Evolutionary conservation across 371 early-diverging fungal genomes (phyloP).

Genomic region (Mucor irregularis): DNA sequence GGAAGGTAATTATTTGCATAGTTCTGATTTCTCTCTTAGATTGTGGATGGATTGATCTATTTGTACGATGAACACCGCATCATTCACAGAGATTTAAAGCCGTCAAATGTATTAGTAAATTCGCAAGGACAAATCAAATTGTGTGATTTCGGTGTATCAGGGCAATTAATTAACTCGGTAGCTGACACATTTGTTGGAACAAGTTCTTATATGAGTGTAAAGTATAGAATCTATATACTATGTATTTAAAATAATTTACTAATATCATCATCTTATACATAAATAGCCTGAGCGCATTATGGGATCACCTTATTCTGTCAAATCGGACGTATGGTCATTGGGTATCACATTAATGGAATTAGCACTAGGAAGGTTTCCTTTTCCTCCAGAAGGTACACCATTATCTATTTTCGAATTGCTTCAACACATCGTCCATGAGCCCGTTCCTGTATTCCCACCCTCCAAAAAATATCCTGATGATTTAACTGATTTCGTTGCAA

Average conservation of each 20-base stretch:
- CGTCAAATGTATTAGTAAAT: slow-evolving; percentile 80
- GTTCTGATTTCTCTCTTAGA: slow-evolving; percentile 29
- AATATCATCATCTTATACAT: background rate
- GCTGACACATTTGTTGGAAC: slow-evolving; percentile 93
- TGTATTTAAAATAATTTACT: background rate
- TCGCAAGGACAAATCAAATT: slow-evolving; percentile 84
- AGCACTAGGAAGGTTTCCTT: slow-evolving; percentile 90
- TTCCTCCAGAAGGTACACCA: slow-evolving; percentile 73
- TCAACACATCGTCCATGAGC: slow-evolving; percentile 91
- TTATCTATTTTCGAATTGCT: slow-evolving; percentile 89
- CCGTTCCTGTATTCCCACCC: slow-evolving; percentile 80
- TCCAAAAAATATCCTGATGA: slow-evolving; percentile 64
- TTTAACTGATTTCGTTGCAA: slow-evolving; percentile 76
- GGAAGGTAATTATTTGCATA: background rate
- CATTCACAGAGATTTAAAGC: slow-evolving; percentile 87
- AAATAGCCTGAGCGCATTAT: slow-evolving; percentile 93
- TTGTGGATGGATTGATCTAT: slow-evolving; percentile 79
- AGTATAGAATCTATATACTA: background rate
- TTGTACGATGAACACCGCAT: slow-evolving; percentile 83
- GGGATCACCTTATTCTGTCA: slow-evolving; percentile 87
- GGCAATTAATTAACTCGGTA: slow-evolving; percentile 78
- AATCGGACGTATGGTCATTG: slow-evolving; percentile 95
- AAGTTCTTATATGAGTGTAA: slow-evolving; percentile 89
- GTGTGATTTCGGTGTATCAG: slow-evolving; percentile 91
- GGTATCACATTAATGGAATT: slow-evolving; percentile 93